Evolutionary conservation across 164 flowering plant genomes (phyloP).

Genomic region (Santalum album): DNA sequence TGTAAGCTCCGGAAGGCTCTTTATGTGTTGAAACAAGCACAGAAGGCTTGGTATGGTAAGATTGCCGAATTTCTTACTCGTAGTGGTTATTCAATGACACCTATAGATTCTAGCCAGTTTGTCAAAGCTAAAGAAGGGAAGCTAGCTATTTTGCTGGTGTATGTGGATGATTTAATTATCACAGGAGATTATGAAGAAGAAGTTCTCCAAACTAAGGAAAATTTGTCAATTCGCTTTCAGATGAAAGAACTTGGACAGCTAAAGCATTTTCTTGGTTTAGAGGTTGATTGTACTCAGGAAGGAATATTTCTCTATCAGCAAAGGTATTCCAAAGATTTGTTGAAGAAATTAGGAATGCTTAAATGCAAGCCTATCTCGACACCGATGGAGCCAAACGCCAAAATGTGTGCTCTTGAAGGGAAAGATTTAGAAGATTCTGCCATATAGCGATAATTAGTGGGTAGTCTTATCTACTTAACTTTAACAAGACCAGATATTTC

Average conservation of each 20-base stretch:
- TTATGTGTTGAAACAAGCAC: constrained; percentile 2
- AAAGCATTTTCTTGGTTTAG: not conserved
- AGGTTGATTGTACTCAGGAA: not conserved
- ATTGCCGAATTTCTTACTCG: not conserved
- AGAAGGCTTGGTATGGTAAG: not conserved
- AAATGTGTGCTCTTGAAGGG: not conserved
- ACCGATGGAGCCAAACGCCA: not conserved
- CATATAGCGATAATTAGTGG: not conserved
- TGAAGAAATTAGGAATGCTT: not conserved
- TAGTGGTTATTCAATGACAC: not conserved
- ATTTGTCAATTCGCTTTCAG: not conserved
- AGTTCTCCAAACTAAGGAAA: not conserved
- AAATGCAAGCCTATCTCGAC: not conserved
- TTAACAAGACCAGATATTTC: not conserved
- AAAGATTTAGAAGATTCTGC: not conserved
- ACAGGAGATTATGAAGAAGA: not conserved
- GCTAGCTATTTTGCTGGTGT: constrained; percentile 3
- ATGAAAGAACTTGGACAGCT: not conserved
- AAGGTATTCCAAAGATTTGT: not conserved
- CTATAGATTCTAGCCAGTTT: not conserved
- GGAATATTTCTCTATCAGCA: not conserved
- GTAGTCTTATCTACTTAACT: not conserved
- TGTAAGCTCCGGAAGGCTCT: not conserved
- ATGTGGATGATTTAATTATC: not conserved
- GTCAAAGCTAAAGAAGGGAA: not conserved